Percentiles rank a stretch among this genome's conserved stretches.
Evolutionary conservation across 768 basidiomycete species (phyloP).

Genomic region (Phylloporus sp.): DNA sequence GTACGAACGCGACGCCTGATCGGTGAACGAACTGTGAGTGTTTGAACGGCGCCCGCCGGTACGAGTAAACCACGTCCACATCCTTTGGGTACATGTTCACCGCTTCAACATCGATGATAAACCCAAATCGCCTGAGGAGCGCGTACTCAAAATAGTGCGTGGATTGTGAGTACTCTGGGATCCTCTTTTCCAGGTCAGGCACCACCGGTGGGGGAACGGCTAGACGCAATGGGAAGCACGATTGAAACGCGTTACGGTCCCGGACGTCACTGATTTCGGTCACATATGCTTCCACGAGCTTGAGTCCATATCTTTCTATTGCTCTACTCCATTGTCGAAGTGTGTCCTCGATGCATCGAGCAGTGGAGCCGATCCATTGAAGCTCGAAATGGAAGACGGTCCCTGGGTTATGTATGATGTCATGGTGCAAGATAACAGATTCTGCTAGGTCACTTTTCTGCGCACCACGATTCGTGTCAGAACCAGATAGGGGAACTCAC

Average conservation of each 20-base stretch:
- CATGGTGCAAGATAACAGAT: constrained; percentile 84
- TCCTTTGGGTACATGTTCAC: constrained; percentile 70
- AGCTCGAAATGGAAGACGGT: constrained; percentile 97
- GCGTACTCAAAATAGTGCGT: constrained; percentile 79
- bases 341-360: constrained; percentile 85
- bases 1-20: constrained; percentile 85
- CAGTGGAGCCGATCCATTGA: constrained; percentile 95
- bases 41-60: constrained; percentile 71
- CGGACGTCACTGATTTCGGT: constrained; percentile 87
- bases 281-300: constrained; percentile 90
- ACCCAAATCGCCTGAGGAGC: constrained; percentile 71
- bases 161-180: constrained; percentile 64
- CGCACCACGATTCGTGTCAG: constrained; percentile 8
- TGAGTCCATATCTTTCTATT: constrained; percentile 87
- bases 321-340: constrained; percentile 76
- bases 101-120: constrained; percentile 83
- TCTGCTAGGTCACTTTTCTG: constrained; percentile 87
- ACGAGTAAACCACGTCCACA: constrained; percentile 85
- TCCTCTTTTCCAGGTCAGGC: constrained; percentile 59
- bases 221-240: constrained; percentile 81
- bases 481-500: not conserved
- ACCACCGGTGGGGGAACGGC: constrained; percentile 70
- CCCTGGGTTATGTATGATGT: constrained; percentile 91
- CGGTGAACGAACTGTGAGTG: constrained; percentile 93
- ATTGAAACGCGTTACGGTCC: constrained; percentile 85